Percentiles rank a stretch among this genome's conserved stretches.
These are phyloP conservation scores for Psilocybe subaeruginosa DNA, from an alignment of 768 basidiomycete genomes.

Conservation along the genomic window DNA sequence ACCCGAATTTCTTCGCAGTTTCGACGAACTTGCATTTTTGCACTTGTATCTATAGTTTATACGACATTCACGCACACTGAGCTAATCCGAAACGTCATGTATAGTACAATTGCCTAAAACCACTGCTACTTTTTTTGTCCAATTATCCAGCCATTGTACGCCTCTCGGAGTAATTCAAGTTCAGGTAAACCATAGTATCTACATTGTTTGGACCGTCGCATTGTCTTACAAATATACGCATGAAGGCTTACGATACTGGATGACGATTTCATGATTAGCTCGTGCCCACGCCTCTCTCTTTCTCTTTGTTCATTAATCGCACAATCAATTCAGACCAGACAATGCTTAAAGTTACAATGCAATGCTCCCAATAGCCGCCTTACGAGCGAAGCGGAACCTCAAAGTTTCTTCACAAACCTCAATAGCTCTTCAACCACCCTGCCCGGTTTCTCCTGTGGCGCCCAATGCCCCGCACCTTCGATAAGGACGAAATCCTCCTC, in stretches of 20 bases:
- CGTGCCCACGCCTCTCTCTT: background rate
- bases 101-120: background rate
- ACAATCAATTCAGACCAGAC: background rate
- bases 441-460: conserved; percentile 57
- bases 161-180: background rate
- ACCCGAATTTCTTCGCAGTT: background rate
- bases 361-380: background rate
- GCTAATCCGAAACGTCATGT: conserved; percentile 1
- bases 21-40: background rate
- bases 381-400: background rate
- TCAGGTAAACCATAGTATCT: background rate
- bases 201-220: background rate
- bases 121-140: background rate
- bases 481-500: conserved; percentile 54
- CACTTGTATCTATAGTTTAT: conserved; percentile 13
- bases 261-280: background rate
- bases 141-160: background rate
- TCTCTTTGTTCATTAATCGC: background rate
- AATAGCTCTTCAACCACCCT: conserved; percentile 42
- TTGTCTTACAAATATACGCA: background rate
- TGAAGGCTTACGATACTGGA: background rate
- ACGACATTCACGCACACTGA: conserved; percentile 1
- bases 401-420: conserved; percentile 32
- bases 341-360: background rate
- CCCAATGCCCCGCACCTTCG: conserved; percentile 65